Base-by-base conservation (phyloP, 208 protist species). In the Wallacemonas sp. region DNA sequence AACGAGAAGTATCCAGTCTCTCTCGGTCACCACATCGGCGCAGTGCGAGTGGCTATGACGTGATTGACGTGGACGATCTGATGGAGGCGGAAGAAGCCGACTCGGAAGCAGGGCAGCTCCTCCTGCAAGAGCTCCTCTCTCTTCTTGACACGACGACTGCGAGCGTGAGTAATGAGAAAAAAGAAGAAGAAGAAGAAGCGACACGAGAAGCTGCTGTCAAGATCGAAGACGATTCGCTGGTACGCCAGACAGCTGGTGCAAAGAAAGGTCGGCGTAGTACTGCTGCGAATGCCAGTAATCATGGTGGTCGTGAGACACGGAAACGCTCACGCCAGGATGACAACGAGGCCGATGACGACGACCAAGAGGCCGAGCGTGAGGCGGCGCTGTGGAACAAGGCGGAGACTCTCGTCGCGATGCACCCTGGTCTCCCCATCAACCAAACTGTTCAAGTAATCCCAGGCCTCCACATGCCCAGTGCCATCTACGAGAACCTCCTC, bases 401-500 rank as follows among this genome's bases (percentile, higher is more conserved):
- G n/a, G 51, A 58, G 28, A 2, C 15, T 14, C 17, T 58, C 14
- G 51, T 58, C n/a, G 51, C 34, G 3, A 17, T 14, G 15, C 9
- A 64, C 27, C 49, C 45, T 6, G 26, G 17, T 2, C 62, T 58
- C 5, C 44, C 46, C 9, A 39, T 39, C 45, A 49, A 75, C 19
- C 47, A 28, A 8, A 22, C 56, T 54, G 70, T 82, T 14, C 66
- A 64, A 15, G 38, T 86, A 1, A 24, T 77, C 19, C 73, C 72
- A 21, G 79, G 78, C 12, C 76, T 90, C 15, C 68, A 60, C 55
- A 68, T 88, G 58, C 49, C 62, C 44, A 69, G 62, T 15, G 55
- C 58, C 54, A 76, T 92, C 46, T 92, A 90, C 73, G 66, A 80
- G 26, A 71, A 72, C 41, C 79, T 99, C 1, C 94, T 98, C 26